Base-by-base conservation (phyloP, 306 rosid species). In the Quercus berberidifolia region DNA sequence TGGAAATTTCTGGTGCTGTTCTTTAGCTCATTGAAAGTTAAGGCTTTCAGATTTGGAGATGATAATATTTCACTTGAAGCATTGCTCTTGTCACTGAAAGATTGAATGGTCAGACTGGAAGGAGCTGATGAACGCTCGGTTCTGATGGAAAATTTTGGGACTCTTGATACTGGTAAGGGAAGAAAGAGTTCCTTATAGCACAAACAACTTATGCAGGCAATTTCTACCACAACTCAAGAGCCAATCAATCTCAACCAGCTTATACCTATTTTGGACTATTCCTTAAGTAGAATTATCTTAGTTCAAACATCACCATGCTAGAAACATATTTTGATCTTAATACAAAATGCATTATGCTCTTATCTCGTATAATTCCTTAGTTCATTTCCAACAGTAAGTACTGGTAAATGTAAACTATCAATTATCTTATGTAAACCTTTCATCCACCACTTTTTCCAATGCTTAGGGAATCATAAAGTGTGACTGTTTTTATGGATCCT, bases 1-100 rank as follows among this genome's bases (percentile, higher is more conserved):
- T 95, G 93, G 64, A 95, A 95, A 76, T 92, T 95, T 75, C 90
- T 85, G 15, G 99, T 95, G 26, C 97, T 98, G 33, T 84, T 92
- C 87, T 80, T 95, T 18, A 95, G 92, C 76, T 91, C 99, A 73
- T 79, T 89, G 88, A 90, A 90, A 60, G 91, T 55, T 78, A 95
- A 95, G 64, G 96, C 58, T 55, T 89, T 87, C 59, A 91, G 85
- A 89, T 91, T 90, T 1, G 96, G 88, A 55, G 97, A 92, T 26
- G 88, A 88, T 86, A 95, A 79, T 55, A 95, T 92, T 89, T 95
- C 98, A 82, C 86, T 90, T 52, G 88, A 86, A 49, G 75, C 76
- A 62, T 69, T 86, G 84, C 92, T 86, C 28, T 80, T 81, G 35
- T 83, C 93, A 56, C 86, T 87, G 79, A 51, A 86, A 20, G 94